phyloP scores from a whole-genome alignment of 768 basidiomycete genomes.

The Mycena latifolia region DNA sequence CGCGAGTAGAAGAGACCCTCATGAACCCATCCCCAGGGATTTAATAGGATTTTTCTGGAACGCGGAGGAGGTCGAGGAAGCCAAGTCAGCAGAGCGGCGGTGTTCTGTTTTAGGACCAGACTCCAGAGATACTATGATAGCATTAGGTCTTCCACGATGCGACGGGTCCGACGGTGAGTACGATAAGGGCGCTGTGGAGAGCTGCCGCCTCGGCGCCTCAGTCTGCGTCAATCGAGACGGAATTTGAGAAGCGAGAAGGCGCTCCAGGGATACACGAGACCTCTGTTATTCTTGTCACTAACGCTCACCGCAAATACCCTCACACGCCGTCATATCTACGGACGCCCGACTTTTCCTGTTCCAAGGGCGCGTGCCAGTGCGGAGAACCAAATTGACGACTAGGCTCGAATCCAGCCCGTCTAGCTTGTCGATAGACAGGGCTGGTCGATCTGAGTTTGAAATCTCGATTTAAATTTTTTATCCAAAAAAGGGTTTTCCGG shows the following conservation, averaged over 20 bases:
- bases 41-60: conserved; percentile 1
- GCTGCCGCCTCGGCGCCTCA: background rate
- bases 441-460: too few relatives aligned
- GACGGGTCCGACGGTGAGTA: background rate
- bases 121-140: too few relatives aligned
- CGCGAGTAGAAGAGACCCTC: background rate
- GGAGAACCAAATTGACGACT: too few relatives aligned
- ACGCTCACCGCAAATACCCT: conserved; percentile 7
- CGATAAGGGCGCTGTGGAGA: background rate
- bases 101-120: too few relatives aligned
- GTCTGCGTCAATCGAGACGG: background rate
- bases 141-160: too few relatives aligned
- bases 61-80: background rate
- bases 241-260: conserved; percentile 8
- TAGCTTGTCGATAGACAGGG: too few relatives aligned
- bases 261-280: conserved; percentile 13
- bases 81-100: too few relatives aligned
- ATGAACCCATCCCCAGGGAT: background rate
- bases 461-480: too few relatives aligned
- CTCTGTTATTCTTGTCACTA: conserved; percentile 7
- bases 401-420: too few relatives aligned
- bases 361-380: conserved; percentile 6
- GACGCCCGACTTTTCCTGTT: conserved; percentile 15
- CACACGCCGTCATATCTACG: conserved; percentile 7
- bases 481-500: too few relatives aligned